Evolutionary conservation across 1,284 basidiomycete species (phyloP), one percentile per base, ranked within the genome.

Genomic region (Leccinum cinnamomeum): DNA sequence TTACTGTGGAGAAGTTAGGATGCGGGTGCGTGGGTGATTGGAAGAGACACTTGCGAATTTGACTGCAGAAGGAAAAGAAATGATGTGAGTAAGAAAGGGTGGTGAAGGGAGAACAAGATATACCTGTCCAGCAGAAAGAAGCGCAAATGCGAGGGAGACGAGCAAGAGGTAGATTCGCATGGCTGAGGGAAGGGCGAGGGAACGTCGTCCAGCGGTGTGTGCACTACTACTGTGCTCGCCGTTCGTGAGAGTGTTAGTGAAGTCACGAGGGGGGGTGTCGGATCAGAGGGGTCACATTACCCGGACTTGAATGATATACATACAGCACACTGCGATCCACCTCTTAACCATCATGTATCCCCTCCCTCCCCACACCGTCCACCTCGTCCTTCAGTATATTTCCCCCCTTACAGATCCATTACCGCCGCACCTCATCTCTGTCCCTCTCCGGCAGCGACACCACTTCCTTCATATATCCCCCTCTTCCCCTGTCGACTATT

Each of bases 371-470:
- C 62, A 68, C 59, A 70, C 78, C 10, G 70, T 86, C 60, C 72
- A 80, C 58, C 71, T 83, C 63, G 69, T 86, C 50, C 82, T 91
- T 25, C 79, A 83, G 67, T 84, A 87, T 72, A 84, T 90, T 61
- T 75, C 77, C n/a, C 83, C 84, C 8, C 79, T 85, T 62, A 70
- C 73, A 25, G 75, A 77, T 8, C 78, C 81, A 0, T 72, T 91
- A 39, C 89, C 89, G 1, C 75, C 79, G 0, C 82, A 88, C 70
- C 79, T 91, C 56, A 68, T 91, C 61, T 89, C 89, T 3, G 75
- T 72, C 5, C 75, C 83, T 33, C 81, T 91, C 39, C 78, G 80
- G 3, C 84, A 89, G 71, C 80, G 90, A 50, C 90, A 90, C 69
- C 82, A 83, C 70, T 88, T 88, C 71, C 84, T 91, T 60, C 69